Evolutionary conservation across 306 rosid genomes (phyloP), one percentile per base, ranked within the genome.

Genomic region (Argentina anserina): DNA sequence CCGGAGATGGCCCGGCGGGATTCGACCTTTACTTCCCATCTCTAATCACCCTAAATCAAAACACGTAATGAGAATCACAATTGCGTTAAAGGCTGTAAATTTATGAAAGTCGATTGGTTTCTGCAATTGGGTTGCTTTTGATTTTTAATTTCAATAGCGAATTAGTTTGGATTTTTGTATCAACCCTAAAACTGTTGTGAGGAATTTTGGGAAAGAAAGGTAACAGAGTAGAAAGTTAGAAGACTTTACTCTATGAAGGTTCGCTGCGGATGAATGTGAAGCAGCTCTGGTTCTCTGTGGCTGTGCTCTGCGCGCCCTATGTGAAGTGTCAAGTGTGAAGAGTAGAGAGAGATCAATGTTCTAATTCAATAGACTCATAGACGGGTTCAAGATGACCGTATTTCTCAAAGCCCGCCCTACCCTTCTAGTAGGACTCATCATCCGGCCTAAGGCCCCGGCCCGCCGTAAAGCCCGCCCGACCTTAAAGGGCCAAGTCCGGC

Each of bases 1-100:
- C 58, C 96, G 80, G 42, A 77, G 25, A 75, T 89, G 98, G 37
- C 80, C 78, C 29, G 92, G 94, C 9, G 94, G 97, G 50, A 89
- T 65, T 75, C 96, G 86, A 64, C 98, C 98, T 81, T 90, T 93
- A 81, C 98, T 93, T 26, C 92, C 98, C 98, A 83, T 84, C 70
- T 31, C 15, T 17, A n/a, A 72, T 77, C 72, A 26, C 33, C 65
- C 52, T 49, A 28, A 69, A 69, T 31, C 73, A 1, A 69, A 69
- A 29, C 28, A 69, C 21, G 36, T 28, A n/a, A 36, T 50, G 14
- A 53, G 65, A 69, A 71, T 39, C 40, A 25, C 40, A 39, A 4
- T 21, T 33, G 66, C 66, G 3, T 58, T 28, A 26, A 58, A 58
- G 37, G 6, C 33, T 28, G 8, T 26, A 29, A 58, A 29, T 58